Evolutionary conservation across 306 rosid genomes (phyloP), one percentile per base, ranked within the genome.

Genomic region (Fragaria iinumae): DNA sequence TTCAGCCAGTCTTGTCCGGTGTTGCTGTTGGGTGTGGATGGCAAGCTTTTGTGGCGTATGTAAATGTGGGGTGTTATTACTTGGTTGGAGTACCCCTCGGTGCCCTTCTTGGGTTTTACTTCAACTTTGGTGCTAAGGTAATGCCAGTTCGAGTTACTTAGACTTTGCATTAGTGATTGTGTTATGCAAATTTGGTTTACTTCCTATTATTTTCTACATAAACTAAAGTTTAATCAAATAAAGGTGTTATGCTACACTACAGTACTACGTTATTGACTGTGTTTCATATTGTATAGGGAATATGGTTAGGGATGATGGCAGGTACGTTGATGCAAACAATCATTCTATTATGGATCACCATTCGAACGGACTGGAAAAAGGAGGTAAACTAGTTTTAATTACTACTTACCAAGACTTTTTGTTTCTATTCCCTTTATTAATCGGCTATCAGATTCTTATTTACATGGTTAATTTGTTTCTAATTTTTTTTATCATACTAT

Each of bases 11-110:
- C 38, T 81, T 93, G 73, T 93, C 98, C 0, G 98, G 98, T 6
- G 97, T 93, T 75, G 98, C 98, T 74, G 93, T 93, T 78, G 98
- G 98, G 8, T 91, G 98, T 69, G 97, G 97, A 80, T 93, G 98
- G 97, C 98, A 93, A 82, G 32, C 90, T n/a, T 87, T 91, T 18
- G 97, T 91, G 1, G 98, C 98, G 0, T 93, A 87, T 53, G 87
- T 93, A 9, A 93, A 93, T 52, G 86, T 93, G 8, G 92, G 91
- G 3, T 86, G 96, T 68, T 91, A 90, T 45, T 90, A 88, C 72
- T 73, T 81, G 17, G 74, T 89, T 80, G 97, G 97, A 39, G 65
- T 92, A 43, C 96, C 97, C 2, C 1, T 92, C 74, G 97, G 97
- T 12, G 1, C 76, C 0, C 59, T 87, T 77, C 80, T 92, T 2